Conservation (phyloP, 2,329 filamentous ascomycete genomes). For the Colletotrichum sojae region DNA sequence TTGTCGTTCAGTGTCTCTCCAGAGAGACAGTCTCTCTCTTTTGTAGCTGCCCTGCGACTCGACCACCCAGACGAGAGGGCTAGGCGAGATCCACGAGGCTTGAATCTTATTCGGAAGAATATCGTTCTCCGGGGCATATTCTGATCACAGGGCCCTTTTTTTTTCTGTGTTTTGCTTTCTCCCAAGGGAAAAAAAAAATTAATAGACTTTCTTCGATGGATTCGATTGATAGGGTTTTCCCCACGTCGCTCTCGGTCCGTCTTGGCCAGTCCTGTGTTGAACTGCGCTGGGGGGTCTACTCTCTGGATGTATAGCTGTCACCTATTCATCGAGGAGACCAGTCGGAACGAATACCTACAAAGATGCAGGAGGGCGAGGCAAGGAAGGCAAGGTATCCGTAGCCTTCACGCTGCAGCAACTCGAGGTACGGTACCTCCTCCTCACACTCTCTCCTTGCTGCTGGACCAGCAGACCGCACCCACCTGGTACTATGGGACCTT, state of each 20-base stretch:
- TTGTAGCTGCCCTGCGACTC: background rate
- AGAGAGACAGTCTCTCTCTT: constrained; percentile 14
- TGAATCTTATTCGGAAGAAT: too few species aligned
- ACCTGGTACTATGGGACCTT: constrained; percentile 5
- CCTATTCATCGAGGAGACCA: constrained; percentile 20
- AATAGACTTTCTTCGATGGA: too few species aligned
- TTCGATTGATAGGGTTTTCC: too few species aligned
- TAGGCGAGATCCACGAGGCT: too few species aligned
- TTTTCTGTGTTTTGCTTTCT: too few species aligned
- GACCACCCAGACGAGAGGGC: too few species aligned
- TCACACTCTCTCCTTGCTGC: constrained; percentile 8
- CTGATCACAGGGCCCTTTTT: too few species aligned
- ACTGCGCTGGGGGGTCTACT: constrained; percentile 9
- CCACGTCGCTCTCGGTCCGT: background rate
- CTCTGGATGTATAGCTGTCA: background rate
- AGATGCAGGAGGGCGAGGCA: constrained; percentile 14
- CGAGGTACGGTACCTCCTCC: constrained; percentile 9
- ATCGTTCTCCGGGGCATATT: too few species aligned
- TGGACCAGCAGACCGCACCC: background rate
- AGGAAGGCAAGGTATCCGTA: background rate
- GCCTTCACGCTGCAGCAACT: background rate
- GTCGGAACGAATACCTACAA: constrained; percentile 18
- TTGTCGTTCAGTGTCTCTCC: constrained; percentile 34
- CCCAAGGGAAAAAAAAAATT: too few species aligned
- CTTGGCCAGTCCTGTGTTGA: background rate